Evolutionary conservation across 140 eudicot genomes (phyloP), one percentile per base, ranked within the genome.

Genomic region (Senecio squalidus): DNA sequence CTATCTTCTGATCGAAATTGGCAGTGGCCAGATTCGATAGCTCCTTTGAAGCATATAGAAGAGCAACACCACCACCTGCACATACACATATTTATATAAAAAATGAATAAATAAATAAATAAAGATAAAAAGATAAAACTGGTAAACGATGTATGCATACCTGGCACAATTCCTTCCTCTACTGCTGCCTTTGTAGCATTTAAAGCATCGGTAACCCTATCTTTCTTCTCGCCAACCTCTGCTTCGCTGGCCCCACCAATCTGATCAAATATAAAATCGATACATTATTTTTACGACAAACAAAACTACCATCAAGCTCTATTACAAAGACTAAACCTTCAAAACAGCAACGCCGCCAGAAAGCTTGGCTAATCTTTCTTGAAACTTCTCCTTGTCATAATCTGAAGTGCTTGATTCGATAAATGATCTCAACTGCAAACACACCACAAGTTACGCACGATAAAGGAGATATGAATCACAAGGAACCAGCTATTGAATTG

Each of bases 61-160:
- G 94, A 56, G 93, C 94, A 56, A 76, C 88, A 68, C 94, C 94
- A 36, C 94, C 94, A 38, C 95, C 85, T 82, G 69, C 22, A 54
- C 25, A 36, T 10, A 18, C 14, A 26, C 7, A 15, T 27, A 17
- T 0, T 36, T 43, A 61, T 0, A 33, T n/a, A n/a, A n/a, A n/a
- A n/a, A n/a, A n/a, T n/a, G n/a, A 6, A 2, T 4, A 36, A 29
- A 46, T 17, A 1, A 17, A 27, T 31, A 2, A 15, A 58, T 1
- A 40, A 1, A 2, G 20, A 9, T 9, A 13, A 16, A 58, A 15
- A 0, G 18, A 0, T 5, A 10, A 14, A 6, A 16, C 49, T 2
- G n/a, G 20, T 43, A 21, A 43, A 43, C n/a, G 50, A 44, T 20
- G 6, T 16, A 14, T 14, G 16, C 0, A 2, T 63, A 82, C 90